A percentile compares a stretch with the other conserved stretches of the same genome.
Conservation (phyloP, 805 yeast genomes). For the Myxozyma lipomycoides region DNA sequence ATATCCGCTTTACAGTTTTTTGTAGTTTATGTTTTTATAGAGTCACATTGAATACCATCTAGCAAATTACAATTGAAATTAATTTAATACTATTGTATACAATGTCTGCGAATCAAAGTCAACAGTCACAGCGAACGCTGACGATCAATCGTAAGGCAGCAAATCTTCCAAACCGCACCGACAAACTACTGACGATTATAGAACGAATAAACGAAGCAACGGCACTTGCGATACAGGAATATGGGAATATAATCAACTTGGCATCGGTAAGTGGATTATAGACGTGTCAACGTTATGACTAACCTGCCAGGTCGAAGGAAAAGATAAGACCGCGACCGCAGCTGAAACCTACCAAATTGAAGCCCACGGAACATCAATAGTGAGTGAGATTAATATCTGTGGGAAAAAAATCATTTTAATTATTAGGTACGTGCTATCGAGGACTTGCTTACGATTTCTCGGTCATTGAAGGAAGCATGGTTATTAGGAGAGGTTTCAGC, state of each 20-base stretch:
- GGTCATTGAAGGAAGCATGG: conserved; percentile 44
- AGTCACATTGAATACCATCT: too few relatives aligned
- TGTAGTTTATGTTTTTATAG: too few relatives aligned
- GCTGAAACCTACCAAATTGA: conserved; percentile 41
- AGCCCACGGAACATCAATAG: conserved; percentile 38
- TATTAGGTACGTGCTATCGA: conserved; percentile 36
- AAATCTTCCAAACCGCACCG: neutral
- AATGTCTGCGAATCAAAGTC: too few relatives aligned
- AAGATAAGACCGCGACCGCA: conserved; percentile 38
- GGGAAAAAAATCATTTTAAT: neutral
- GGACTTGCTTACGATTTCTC: conserved; percentile 40
- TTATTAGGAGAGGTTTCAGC: conserved; percentile 40
- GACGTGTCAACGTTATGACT: too few relatives aligned
- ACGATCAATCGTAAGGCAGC: conserved; percentile 17
- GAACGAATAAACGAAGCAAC: conserved; percentile 28
- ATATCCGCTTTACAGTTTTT: too few relatives aligned
- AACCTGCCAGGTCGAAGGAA: conserved; percentile 24
- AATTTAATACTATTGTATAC: too few relatives aligned
- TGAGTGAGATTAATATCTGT: conserved; percentile 7
- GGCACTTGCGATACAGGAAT: conserved; percentile 22
- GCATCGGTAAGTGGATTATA: conserved; percentile 31
- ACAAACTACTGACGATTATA: neutral
- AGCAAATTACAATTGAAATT: too few relatives aligned
- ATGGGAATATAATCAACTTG: conserved; percentile 32
- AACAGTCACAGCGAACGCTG: conserved; percentile 11